Evolutionary conservation across 2,329 filamentous ascomycete genomes (phyloP).

Genomic region (Cadophora sp.): DNA sequence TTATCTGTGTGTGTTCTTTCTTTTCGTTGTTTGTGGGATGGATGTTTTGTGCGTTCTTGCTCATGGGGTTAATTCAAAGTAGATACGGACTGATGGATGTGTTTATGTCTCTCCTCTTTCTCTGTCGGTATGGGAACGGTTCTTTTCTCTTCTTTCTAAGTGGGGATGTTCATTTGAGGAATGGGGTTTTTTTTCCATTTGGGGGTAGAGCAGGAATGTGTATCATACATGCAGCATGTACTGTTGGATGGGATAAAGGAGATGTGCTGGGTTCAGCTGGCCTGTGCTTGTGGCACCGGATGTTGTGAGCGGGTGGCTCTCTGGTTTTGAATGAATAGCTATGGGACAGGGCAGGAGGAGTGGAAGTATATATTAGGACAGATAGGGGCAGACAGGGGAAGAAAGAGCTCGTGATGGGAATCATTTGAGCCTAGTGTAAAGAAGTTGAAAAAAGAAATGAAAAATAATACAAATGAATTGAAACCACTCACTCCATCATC

Average conservation of each 20-base stretch:
- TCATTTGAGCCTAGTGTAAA: background rate
- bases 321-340: background rate
- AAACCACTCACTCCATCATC: background rate
- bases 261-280: constrained; percentile 15
- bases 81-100: background rate
- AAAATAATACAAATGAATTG: constrained; percentile 3
- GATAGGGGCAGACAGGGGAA: background rate
- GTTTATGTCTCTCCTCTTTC: constrained; percentile 15
- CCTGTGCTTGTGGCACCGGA: constrained; percentile 15
- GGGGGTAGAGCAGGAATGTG: background rate
- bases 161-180: background rate
- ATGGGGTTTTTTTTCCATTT: background rate
- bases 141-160: constrained; percentile 5
- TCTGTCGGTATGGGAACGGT: background rate
- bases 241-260: background rate
- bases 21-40: background rate
- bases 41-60: background rate
- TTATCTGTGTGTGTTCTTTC: background rate
- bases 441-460: background rate
- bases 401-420: background rate
- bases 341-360: background rate
- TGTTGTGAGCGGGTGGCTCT: background rate
- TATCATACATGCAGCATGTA: background rate
- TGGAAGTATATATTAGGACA: background rate
- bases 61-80: background rate